These are phyloP conservation scores for Arabidopsis lyrata DNA, from an alignment of 441 rosid species.

Conservation along the genomic window DNA sequence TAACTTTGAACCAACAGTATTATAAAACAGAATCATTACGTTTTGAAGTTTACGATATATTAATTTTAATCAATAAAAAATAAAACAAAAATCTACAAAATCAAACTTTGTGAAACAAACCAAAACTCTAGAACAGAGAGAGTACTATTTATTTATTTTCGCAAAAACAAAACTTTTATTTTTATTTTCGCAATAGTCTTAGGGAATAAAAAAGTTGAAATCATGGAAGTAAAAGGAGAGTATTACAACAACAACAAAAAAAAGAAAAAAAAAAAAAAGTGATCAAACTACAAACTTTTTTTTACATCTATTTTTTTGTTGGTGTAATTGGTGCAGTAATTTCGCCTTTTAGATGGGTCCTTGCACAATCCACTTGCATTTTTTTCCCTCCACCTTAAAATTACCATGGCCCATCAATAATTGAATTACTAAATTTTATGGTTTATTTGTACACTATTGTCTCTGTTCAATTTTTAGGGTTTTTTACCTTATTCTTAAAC, in stretches of 20 bases:
- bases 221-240: not conserved
- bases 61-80: too few species aligned
- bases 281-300: conserved; percentile 20
- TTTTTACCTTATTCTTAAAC: not conserved
- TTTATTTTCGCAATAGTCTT: not conserved
- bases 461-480: not conserved
- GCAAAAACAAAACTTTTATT: too few species aligned
- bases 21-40: too few species aligned
- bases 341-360: conserved; percentile 29
- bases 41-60: too few species aligned
- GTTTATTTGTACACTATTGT: conserved; percentile 5
- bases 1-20: too few species aligned
- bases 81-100: too few species aligned
- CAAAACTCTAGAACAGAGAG: too few species aligned
- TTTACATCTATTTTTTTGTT: not conserved
- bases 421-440: conserved; percentile 29
- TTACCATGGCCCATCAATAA: conserved; percentile 37
- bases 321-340: conserved; percentile 31
- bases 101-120: too few species aligned
- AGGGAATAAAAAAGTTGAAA: not conserved
- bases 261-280: not conserved
- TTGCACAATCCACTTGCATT: conserved; percentile 36
- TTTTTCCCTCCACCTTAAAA: conserved; percentile 29
- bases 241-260: not conserved
- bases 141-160: too few species aligned